Percentiles rank a stretch among this genome's conserved stretches.
Evolutionary conservation across 1,284 basidiomycete genomes (phyloP).

Genomic region (Pascua sp.): DNA sequence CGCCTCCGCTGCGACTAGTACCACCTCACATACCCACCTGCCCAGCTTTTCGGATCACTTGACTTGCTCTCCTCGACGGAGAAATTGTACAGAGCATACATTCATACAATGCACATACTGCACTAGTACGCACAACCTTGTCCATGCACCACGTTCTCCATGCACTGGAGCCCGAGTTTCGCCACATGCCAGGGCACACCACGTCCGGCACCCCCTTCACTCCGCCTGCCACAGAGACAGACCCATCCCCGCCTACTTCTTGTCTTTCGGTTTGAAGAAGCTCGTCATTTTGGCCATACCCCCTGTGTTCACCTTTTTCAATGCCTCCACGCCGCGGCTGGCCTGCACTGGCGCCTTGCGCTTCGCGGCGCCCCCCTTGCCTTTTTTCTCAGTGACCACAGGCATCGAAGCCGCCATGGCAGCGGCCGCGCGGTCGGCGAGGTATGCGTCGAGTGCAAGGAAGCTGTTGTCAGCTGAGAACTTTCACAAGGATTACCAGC

Average conservation of each 20-base stretch:
- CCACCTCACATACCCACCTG: too few relatives aligned
- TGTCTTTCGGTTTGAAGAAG: conserved; percentile 45
- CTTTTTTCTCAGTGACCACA: conserved; percentile 15
- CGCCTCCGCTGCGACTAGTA: too few relatives aligned
- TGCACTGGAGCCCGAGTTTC: neutral
- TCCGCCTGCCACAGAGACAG: conserved; percentile 4
- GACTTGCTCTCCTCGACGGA: neutral
- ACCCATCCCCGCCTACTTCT: conserved; percentile 2
- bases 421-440: conserved; percentile 32
- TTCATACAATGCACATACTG: neutral
- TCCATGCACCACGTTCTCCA: neutral
- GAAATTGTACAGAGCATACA: neutral
- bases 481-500: conserved; percentile 1
- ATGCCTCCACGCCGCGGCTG: conserved; percentile 37
- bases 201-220: neutral
- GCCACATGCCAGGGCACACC: neutral
- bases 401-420: conserved; percentile 29
- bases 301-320: conserved; percentile 46
- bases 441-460: conserved; percentile 23
- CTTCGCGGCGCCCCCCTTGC: conserved; percentile 19
- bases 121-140: neutral
- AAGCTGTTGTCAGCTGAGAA: conserved; percentile 22
- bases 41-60: too few relatives aligned
- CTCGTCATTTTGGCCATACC: conserved; percentile 45
- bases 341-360: conserved; percentile 28